Conservation (phyloP, 2,329 filamentous ascomycete genomes). For the Trichoderma guizhouense region DNA sequence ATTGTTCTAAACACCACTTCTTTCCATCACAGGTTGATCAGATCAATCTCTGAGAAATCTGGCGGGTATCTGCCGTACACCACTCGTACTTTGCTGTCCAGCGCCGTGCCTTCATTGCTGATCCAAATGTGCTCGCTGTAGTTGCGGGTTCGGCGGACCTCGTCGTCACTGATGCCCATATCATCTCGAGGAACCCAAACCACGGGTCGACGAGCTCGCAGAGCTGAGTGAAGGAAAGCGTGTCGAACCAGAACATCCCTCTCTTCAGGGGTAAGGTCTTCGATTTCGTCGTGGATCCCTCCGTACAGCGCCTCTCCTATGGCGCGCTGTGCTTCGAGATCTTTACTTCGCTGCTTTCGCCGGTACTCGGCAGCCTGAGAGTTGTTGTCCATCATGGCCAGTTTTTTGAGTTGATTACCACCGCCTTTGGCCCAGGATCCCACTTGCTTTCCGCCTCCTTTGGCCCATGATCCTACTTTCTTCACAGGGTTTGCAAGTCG, state of each 20-base stretch:
- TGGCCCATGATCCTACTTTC: slow-evolving; percentile 47
- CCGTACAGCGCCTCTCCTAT: slow-evolving; percentile 82
- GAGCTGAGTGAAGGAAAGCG: slow-evolving; percentile 86
- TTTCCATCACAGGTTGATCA: slow-evolving; percentile 67
- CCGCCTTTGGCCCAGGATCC: slow-evolving; percentile 40
- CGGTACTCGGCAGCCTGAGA: slow-evolving; percentile 47
- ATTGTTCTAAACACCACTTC: background rate
- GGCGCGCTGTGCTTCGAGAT: slow-evolving; percentile 68
- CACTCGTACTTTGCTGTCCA: slow-evolving; percentile 79
- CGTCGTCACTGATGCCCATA: slow-evolving; percentile 85
- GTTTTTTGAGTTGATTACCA: slow-evolving; percentile 46
- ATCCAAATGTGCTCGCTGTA: slow-evolving; percentile 86
- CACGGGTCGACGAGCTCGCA: slow-evolving; percentile 78
- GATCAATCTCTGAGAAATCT: slow-evolving; percentile 82
- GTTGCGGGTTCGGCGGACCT: slow-evolving; percentile 72
- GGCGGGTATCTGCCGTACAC: slow-evolving; percentile 83
- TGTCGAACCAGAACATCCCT: slow-evolving; percentile 79
- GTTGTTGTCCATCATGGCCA: slow-evolving; percentile 35
- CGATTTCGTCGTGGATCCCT: slow-evolving; percentile 86
- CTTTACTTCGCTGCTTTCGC: slow-evolving; percentile 48
- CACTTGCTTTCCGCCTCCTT: slow-evolving; percentile 29
- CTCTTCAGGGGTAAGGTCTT: slow-evolving; percentile 87
- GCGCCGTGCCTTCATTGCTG: slow-evolving; percentile 84
- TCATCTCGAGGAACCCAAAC: slow-evolving; percentile 95
- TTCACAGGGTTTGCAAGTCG: slow-evolving; percentile 44